Evolutionary conservation across 1,139 yeast species (phyloP).

Genomic region (Spathaspora sp.): DNA sequence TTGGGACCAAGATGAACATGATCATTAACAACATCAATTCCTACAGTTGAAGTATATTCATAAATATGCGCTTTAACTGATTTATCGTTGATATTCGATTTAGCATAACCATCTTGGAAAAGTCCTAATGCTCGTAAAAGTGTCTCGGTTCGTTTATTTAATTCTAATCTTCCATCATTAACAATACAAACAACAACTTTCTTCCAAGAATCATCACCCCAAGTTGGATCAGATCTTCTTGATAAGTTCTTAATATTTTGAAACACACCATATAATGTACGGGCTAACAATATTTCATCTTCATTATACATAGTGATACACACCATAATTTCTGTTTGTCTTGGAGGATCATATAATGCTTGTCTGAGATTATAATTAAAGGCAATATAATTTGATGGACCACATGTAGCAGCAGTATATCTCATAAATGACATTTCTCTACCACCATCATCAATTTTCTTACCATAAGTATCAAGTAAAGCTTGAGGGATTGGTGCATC

Average conservation of each 20-base stretch:
- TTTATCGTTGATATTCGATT: constrained; percentile 68
- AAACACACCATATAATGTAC: constrained; percentile 76
- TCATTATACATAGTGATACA: constrained; percentile 83
- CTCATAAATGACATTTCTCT: constrained; percentile 77
- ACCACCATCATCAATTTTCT: constrained; percentile 44
- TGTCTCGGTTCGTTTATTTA: constrained; percentile 63
- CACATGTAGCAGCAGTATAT: constrained; percentile 80
- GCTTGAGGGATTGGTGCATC: constrained; percentile 76
- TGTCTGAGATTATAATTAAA: constrained; percentile 67
- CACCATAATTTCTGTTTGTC: constrained; percentile 71
- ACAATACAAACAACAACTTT: constrained; percentile 72
- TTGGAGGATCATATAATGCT: constrained; percentile 60
- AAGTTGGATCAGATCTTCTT: constrained; percentile 55
- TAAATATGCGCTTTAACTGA: constrained; percentile 72
- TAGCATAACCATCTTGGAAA: constrained; percentile 82
- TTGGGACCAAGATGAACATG: constrained; percentile 58
- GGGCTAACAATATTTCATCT: constrained; percentile 67
- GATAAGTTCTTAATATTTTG: constrained; percentile 67
- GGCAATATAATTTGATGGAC: constrained; percentile 62
- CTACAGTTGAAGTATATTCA: constrained; percentile 78
- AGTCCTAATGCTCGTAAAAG: constrained; percentile 72
- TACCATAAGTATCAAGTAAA: constrained; percentile 53
- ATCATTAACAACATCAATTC: constrained; percentile 63
- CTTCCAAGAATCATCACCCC: constrained; percentile 85
- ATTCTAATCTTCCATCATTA: constrained; percentile 74